phyloP scores from a whole-genome alignment of 2,329 filamentous ascomycete species.

The Pseudogymnoascus sp. region DNA sequence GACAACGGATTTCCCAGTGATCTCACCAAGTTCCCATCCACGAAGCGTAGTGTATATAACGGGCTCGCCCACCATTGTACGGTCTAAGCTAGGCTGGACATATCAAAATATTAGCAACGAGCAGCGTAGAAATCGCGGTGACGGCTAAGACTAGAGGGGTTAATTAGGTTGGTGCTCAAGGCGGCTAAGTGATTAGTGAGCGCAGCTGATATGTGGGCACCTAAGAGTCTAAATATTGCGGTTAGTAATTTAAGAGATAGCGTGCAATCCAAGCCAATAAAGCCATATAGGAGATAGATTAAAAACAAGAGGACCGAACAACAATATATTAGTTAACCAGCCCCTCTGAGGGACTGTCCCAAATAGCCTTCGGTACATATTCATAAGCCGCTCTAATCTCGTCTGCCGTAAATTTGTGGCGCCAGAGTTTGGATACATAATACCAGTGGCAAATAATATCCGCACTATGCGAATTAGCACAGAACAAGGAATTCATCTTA shows the following conservation, averaged over 20 bases:
- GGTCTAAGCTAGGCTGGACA: background rate
- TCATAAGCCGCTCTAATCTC: background rate
- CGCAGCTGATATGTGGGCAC: background rate
- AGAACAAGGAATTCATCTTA: background rate
- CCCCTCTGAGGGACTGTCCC: too few species aligned
- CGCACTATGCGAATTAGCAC: background rate
- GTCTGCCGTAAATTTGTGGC: background rate
- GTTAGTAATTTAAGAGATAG: background rate
- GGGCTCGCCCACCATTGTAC: too few species aligned
- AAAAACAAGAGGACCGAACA: background rate
- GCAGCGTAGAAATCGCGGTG: background rate
- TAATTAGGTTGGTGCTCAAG: background rate
- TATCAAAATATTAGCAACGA: background rate
- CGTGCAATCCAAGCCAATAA: background rate
- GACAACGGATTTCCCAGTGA: too few species aligned
- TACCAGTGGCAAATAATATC: background rate
- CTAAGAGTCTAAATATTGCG: background rate
- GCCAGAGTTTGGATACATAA: background rate
- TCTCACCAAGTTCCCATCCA: too few species aligned
- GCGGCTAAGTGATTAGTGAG: background rate
- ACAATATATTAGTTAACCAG: too few species aligned
- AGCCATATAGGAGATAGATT: background rate
- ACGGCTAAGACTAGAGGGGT: background rate
- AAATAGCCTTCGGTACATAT: background rate
- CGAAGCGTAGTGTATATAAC: too few species aligned